Percentiles rank a stretch among this genome's conserved stretches.
Conservation (phyloP, 78 protist genomes). For the Monocercomonoides exilis region DNA sequence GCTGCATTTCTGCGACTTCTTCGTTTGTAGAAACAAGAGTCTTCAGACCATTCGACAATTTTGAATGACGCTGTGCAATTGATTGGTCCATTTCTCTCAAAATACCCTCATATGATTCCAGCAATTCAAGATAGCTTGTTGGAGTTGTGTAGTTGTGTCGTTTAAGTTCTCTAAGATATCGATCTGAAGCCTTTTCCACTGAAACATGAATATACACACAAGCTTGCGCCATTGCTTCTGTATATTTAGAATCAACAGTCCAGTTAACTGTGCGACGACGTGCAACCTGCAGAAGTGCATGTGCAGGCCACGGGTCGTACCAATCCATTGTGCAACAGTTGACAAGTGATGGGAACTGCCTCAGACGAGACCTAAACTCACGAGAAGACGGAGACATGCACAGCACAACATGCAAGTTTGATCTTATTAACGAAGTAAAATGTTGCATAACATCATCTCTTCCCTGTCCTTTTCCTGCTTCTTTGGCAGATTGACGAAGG, state of each 20-base stretch:
- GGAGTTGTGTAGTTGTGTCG: slow-evolving; percentile 63
- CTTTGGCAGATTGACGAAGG: not conserved
- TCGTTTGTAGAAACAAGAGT: not conserved
- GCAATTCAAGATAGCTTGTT: slow-evolving; percentile 58
- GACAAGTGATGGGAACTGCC: slow-evolving; percentile 56
- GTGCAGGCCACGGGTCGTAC: slow-evolving; percentile 37
- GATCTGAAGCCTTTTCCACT: not conserved
- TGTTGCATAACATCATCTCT: slow-evolving; percentile 10
- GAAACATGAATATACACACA: slow-evolving; percentile 20
- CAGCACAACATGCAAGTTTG: slow-evolving; percentile 46
- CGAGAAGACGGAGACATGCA: slow-evolving; percentile 55
- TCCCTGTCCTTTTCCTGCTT: slow-evolving; percentile 21
- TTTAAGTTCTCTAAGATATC: not conserved
- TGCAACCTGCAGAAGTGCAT: slow-evolving; percentile 27
- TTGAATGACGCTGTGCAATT: not conserved
- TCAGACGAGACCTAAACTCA: slow-evolving; percentile 39
- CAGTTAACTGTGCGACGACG: not conserved
- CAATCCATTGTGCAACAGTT: slow-evolving; percentile 57
- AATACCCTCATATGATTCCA: not conserved
- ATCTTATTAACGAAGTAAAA: slow-evolving; percentile 21
- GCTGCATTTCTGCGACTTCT: slow-evolving; percentile 29
- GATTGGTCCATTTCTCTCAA: not conserved
- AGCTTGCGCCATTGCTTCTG: not conserved
- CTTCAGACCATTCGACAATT: not conserved
- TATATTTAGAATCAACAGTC: not conserved